These are phyloP conservation scores for Alloascoidea africana DNA, from an alignment of 805 yeast species.

Conservation along the genomic window DNA sequence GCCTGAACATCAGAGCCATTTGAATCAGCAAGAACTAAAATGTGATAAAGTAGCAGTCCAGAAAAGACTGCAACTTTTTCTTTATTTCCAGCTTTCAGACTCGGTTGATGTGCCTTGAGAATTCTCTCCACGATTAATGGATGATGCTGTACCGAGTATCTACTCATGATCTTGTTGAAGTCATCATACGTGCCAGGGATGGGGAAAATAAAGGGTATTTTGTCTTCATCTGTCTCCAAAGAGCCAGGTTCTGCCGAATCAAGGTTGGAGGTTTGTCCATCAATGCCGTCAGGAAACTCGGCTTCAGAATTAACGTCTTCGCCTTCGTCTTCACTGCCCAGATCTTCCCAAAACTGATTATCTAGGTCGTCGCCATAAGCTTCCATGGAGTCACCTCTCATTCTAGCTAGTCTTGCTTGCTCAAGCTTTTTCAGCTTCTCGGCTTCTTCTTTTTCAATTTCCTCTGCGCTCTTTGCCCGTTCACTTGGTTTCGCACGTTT, in stretches of 20 bases:
- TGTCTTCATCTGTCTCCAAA: constrained; percentile 11
- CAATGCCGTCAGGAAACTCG: constrained; percentile 18
- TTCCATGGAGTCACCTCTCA: constrained; percentile 18
- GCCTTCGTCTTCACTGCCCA: constrained; percentile 15
- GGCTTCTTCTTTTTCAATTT: constrained; percentile 19
- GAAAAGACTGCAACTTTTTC: constrained; percentile 52
- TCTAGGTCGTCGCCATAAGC: constrained; percentile 11
- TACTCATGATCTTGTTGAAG: constrained; percentile 54
- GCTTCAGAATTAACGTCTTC: constrained; percentile 15
- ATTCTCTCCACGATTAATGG: constrained; percentile 30
- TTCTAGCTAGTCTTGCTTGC: constrained; percentile 19
- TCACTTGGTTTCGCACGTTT: constrained; percentile 24
- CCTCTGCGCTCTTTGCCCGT: constrained; percentile 26
- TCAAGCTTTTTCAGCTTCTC: constrained; percentile 17
- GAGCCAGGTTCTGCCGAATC: constrained; percentile 24
- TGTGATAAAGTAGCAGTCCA: constrained; percentile 46
- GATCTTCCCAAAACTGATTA: constrained; percentile 10
- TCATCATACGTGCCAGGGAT: constrained; percentile 48
- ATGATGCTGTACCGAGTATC: constrained; percentile 41
- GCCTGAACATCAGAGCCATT: background rate
- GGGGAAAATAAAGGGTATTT: constrained; percentile 10
- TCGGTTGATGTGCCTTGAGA: constrained; percentile 53
- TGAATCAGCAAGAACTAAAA: constrained; percentile 26
- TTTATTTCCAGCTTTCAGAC: constrained; percentile 69
- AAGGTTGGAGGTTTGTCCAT: constrained; percentile 17